A percentile compares a stretch with the other conserved stretches of the same genome.
Conservation (phyloP, 345 rosid genomes). For the Ceriops decandra region DNA sequence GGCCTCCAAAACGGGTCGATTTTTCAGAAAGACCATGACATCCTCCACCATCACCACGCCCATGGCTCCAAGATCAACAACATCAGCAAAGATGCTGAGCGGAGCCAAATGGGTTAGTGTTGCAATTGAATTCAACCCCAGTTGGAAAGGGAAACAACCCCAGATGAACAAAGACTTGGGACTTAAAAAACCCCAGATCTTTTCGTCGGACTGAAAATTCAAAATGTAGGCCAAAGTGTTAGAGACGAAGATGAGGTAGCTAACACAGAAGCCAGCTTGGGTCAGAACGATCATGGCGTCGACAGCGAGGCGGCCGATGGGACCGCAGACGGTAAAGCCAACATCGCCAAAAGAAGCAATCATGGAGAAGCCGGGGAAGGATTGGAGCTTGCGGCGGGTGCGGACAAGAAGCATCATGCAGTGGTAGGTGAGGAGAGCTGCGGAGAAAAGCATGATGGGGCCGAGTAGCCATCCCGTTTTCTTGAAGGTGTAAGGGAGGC, state of each 20-base stretch:
- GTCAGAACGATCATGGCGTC: conserved; percentile 64
- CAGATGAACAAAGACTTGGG: conserved; percentile 59
- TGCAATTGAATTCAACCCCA: conserved; percentile 72
- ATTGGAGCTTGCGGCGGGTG: conserved; percentile 65
- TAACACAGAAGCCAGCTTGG: conserved; percentile 69
- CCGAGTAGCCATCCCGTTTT: conserved; percentile 28
- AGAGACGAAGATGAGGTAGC: conserved; percentile 59
- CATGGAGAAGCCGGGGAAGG: conserved; percentile 42
- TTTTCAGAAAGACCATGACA: conserved; percentile 32
- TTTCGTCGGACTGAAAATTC: conserved; percentile 13
- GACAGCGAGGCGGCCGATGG: conserved; percentile 47
- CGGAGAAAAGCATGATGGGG: conserved; percentile 13
- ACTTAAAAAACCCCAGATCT: conserved; percentile 43
- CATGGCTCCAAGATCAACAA: conserved; percentile 79
- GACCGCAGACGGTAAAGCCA: conserved; percentile 52
- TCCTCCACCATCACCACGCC: conserved; percentile 71
- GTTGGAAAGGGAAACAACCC: conserved; percentile 81
- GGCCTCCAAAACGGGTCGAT: conserved; percentile 34
- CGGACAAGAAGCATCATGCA: conserved; percentile 61
- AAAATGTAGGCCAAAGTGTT: conserved; percentile 50
- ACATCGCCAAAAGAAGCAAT: conserved; percentile 68
- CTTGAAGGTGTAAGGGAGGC: conserved; percentile 29
- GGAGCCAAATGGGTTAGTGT: conserved; percentile 90
- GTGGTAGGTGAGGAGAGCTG: conserved; percentile 17
- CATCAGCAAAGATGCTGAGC: conserved; percentile 84